Percentiles rank a stretch among this genome's conserved stretches.
Evolutionary conservation across 2,329 filamentous ascomycete species (phyloP).

Genomic region (Aspergillus novoparasiticus): DNA sequence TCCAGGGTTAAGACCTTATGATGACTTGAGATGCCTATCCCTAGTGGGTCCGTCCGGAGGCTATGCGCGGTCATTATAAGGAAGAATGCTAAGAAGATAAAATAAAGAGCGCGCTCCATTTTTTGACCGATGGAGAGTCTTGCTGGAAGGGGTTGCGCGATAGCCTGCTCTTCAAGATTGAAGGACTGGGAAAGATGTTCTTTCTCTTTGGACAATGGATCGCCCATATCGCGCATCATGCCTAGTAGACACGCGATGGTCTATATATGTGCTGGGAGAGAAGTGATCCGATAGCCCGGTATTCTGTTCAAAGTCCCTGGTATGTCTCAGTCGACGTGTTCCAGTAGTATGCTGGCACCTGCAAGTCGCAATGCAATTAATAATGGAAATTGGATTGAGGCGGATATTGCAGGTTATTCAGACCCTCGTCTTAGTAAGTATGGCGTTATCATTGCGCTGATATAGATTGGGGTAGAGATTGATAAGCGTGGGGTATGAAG

Average conservation of each 20-base stretch:
- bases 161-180: background rate
- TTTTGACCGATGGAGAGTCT: background rate
- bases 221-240: background rate
- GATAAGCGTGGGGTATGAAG: background rate
- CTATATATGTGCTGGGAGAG: background rate
- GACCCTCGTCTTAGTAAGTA: background rate
- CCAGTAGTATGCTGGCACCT: background rate
- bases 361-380: background rate
- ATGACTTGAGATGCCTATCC: constrained; percentile 7
- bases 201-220: background rate
- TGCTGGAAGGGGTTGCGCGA: background rate
- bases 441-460: background rate
- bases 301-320: background rate
- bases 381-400: background rate
- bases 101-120: background rate
- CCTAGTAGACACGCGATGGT: background rate
- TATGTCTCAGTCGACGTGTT: background rate
- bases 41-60: constrained; percentile 11
- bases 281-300: background rate
- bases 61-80: background rate
- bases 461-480: background rate
- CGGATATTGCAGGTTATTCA: background rate
- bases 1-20: constrained; percentile 28
- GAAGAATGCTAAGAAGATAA: background rate
- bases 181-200: background rate